Conservation (phyloP, 208 protist genomes). For the Trichomonas gallinae region DNA sequence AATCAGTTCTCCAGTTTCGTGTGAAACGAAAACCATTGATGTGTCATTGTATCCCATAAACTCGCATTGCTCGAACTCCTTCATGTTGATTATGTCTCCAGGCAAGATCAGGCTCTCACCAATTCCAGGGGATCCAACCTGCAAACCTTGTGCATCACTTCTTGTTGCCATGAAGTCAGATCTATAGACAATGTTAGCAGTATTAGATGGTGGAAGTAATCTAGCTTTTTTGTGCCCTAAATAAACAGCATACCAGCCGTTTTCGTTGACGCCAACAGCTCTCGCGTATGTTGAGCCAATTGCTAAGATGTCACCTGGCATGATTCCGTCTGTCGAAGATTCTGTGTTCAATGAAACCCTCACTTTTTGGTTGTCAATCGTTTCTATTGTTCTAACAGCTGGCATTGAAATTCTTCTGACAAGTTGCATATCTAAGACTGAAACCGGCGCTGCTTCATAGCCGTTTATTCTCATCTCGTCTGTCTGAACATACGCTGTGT, state of each 20-base stretch:
- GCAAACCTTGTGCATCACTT: neutral
- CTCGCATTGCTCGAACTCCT: neutral
- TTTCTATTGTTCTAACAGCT: neutral
- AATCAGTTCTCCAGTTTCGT: neutral
- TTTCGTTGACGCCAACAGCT: neutral
- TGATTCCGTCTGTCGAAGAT: neutral
- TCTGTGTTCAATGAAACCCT: neutral
- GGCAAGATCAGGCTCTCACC: neutral
- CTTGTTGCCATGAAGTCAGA: neutral
- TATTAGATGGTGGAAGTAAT: neutral
- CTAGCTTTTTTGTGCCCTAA: neutral
- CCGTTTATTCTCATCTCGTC: slow-evolving; percentile 2
- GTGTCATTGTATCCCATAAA: neutral
- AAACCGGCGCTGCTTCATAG: neutral
- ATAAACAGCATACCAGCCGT: neutral
- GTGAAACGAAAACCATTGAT: neutral
- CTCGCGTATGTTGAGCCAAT: neutral
- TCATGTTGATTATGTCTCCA: neutral
- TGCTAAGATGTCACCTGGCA: neutral
- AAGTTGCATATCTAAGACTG: neutral
- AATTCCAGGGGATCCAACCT: neutral
- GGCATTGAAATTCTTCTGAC: neutral
- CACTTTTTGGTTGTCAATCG: neutral
- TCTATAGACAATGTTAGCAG: neutral
- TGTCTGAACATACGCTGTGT: neutral